These are phyloP conservation scores for Cladosporium sphaerospermum DNA, from an alignment of 2,329 filamentous ascomycete species.

Conservation along the genomic window DNA sequence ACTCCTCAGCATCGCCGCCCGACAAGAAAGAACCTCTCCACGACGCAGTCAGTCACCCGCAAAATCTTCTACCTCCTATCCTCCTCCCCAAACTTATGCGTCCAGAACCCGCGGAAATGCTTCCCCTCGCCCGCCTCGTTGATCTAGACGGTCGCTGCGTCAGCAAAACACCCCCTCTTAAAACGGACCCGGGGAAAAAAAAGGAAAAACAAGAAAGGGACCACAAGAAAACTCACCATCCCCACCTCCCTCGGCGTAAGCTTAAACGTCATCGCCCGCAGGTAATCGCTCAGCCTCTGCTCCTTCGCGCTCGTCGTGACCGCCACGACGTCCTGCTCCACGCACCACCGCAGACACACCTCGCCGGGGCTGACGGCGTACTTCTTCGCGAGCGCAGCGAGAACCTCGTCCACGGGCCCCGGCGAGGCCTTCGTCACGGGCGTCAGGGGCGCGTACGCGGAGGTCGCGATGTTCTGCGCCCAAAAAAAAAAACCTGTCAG, in stretches of 20 bases:
- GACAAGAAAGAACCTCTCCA: no score
- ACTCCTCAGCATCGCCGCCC: no score
- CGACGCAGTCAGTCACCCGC: no score
- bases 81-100: slow-evolving; percentile 40
- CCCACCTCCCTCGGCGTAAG: slow-evolving; percentile 54
- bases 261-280: slow-evolving; percentile 51
- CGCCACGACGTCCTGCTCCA: slow-evolving; percentile 54
- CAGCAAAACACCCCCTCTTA: neutral
- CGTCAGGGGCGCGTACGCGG: slow-evolving; percentile 42
- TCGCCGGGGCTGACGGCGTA: slow-evolving; percentile 54
- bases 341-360: slow-evolving; percentile 53
- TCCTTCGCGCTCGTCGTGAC: slow-evolving; percentile 58
- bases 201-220: neutral
- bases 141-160: slow-evolving; percentile 29
- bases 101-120: slow-evolving; percentile 49
- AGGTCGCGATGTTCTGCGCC: slow-evolving; percentile 40
- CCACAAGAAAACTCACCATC: slow-evolving; percentile 24
- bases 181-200: neutral
- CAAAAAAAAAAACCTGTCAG: no score
- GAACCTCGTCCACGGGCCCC: slow-evolving; percentile 50
- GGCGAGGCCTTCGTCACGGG: slow-evolving; percentile 49
- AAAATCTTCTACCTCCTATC: slow-evolving; percentile 29
- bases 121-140: slow-evolving; percentile 43
- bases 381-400: slow-evolving; percentile 51
- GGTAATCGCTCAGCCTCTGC: slow-evolving; percentile 52